Base-by-base conservation (phyloP, 352 stramenopile species). In the Phytophthora rubi region DNA sequence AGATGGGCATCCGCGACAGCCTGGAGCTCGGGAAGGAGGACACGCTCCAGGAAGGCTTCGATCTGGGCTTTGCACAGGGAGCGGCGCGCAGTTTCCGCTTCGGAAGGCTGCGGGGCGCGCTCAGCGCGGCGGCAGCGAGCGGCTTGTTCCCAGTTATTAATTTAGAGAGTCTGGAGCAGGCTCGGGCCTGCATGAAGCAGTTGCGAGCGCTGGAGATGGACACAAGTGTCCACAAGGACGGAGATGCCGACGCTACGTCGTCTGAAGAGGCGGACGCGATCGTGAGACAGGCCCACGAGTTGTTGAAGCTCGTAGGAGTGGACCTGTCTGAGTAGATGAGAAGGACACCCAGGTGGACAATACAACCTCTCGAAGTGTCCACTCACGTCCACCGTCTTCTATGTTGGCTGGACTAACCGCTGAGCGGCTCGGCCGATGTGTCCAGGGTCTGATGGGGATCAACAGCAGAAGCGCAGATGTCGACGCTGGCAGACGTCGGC, bases 21-120 rank as follows among this genome's bases (percentile, higher is more conserved):
- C 75, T 93, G 32, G 85, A 94, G 44, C 57, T 85, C 7, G 87
- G 83, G 39, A 93, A 94, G 67, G 82, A 94, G 26, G 73, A 79
- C 59, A 87, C 83, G 35, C 59, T 94, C 26, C 87, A 94, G 66
- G 53, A 85, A 62, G 87, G 87, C 33, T 94, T 94, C 52, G 84
- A 92, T 63, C 16, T 63, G 7, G 85, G 87, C 1, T 94, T 91
- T 21, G 53, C 60, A 26, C 16, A 53, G 7, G 85, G 69, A 6
- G 81, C 81, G 10, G 51, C 53, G 0, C 58, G 73, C 1, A 82
- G 68, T 60, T 89, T 84, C 69, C 67, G 69, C 33, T 84, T 89
- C 37, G 77, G 70, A 32, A 47, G 64, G 13, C 53, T 94, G 48
- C 85, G 85, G 4, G 87, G 87, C 2, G 71, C 80, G 12, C 65